phyloP scores from a whole-genome alignment of 148 eudicot genomes.

The Cornus controversa region DNA sequence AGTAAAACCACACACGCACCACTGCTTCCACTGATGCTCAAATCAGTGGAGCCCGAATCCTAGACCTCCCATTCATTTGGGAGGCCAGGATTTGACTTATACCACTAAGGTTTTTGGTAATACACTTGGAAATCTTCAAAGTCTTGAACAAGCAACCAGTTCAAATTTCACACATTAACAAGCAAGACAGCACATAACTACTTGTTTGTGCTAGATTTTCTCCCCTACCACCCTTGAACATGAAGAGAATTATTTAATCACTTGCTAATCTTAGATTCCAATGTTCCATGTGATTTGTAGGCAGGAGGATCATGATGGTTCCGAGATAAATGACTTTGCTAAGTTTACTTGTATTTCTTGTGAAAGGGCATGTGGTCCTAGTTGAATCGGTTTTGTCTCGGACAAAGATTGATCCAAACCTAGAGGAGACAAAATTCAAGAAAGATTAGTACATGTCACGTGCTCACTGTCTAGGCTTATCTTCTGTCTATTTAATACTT shows the following conservation, averaged over 20 bases:
- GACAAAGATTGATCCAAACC: neutral
- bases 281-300: slow-evolving; percentile 5
- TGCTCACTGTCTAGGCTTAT: slow-evolving; percentile 10
- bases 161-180: too few species aligned
- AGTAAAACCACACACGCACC: too few species aligned
- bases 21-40: too few species aligned
- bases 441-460: neutral
- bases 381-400: neutral
- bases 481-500: neutral
- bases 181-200: too few species aligned
- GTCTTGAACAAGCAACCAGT: too few species aligned
- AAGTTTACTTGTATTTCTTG: neutral
- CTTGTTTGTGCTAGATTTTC: neutral
- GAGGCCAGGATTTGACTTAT: too few species aligned
- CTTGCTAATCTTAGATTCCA: neutral
- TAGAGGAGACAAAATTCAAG: slow-evolving; percentile 6
- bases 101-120: too few species aligned
- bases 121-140: too few species aligned
- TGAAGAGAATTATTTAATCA: neutral
- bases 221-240: neutral
- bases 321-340: neutral
- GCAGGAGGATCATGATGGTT: neutral
- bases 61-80: too few species aligned
- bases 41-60: too few species aligned
- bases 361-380: slow-evolving; percentile 30